Evolutionary conservation across 2,329 filamentous ascomycete genomes (phyloP).

Genomic region (Sporothrix brasiliensis): DNA sequence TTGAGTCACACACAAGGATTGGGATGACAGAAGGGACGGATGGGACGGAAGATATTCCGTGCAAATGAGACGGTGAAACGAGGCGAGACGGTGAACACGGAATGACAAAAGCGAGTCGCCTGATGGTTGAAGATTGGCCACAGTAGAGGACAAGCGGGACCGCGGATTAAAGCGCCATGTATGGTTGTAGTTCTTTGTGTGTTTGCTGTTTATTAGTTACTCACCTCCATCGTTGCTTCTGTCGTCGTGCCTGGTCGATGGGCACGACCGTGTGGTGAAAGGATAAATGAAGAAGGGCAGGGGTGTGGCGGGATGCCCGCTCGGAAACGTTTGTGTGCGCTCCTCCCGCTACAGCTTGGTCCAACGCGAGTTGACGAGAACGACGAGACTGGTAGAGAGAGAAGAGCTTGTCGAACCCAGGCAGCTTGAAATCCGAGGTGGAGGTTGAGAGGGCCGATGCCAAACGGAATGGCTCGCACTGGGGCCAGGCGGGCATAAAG

Average conservation of each 20-base stretch:
- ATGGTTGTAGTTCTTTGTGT: neutral
- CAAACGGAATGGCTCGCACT: slow-evolving; percentile 2
- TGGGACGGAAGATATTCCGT: neutral
- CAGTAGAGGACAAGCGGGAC: neutral
- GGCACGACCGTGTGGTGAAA: slow-evolving; percentile 1
- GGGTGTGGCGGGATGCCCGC: slow-evolving; percentile 5
- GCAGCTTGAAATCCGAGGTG: neutral
- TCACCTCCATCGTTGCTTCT: slow-evolving; percentile 28
- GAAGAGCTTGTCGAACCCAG: neutral
- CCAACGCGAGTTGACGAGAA: neutral
- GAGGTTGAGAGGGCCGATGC: neutral
- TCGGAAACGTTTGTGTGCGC: slow-evolving; percentile 6
- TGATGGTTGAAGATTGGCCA: neutral
- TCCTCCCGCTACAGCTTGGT: neutral
- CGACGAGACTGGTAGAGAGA: neutral
- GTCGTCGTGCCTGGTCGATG: neutral
- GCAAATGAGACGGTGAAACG: slow-evolving; percentile 3
- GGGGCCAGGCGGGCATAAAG: neutral
- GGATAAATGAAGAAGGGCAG: neutral
- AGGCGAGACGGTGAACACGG: neutral
- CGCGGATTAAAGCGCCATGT: slow-evolving; percentile 8
- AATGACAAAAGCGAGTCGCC: neutral
- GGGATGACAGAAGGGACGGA: neutral
- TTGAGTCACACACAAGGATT: neutral
- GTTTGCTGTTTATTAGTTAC: slow-evolving; percentile 13